phyloP scores from a whole-genome alignment of 1,284 basidiomycete species.

The Pisolithus thermaeus region DNA sequence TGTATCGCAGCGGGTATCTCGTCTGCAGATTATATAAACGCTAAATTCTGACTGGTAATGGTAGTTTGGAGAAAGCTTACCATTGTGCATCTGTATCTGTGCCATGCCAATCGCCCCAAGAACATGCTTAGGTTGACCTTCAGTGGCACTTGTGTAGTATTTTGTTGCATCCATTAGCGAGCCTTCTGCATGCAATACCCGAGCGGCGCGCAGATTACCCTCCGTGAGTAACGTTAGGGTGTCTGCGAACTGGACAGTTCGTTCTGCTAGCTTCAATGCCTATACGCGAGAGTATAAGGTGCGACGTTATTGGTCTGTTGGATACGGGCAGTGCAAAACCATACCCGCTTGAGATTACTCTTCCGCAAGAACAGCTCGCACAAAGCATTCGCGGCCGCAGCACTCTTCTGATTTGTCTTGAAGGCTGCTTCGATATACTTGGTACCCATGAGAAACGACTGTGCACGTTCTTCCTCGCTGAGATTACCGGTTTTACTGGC shows the following conservation, averaged over 20 bases:
- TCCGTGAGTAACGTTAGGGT: slow-evolving; percentile 75
- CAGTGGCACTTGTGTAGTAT: slow-evolving; percentile 71
- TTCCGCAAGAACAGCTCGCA: slow-evolving; percentile 72
- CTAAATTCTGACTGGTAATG: background rate
- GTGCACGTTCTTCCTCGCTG: slow-evolving; percentile 54
- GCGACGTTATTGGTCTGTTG: slow-evolving; percentile 1
- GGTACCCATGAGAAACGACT: slow-evolving; percentile 55
- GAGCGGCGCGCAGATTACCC: slow-evolving; percentile 72
- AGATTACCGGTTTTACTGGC: slow-evolving; percentile 62
- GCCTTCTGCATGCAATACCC: slow-evolving; percentile 71
- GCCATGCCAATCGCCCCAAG: slow-evolving; percentile 80
- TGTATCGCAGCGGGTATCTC: slow-evolving; percentile 79
- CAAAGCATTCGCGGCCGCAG: slow-evolving; percentile 72
- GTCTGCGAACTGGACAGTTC: slow-evolving; percentile 89
- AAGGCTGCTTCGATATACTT: slow-evolving; percentile 68
- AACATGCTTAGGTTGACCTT: slow-evolving; percentile 70
- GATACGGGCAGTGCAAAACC: background rate
- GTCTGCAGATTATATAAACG: slow-evolving; percentile 35
- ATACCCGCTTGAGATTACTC: slow-evolving; percentile 50
- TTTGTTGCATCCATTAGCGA: slow-evolving; percentile 57
- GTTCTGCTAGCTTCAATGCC: slow-evolving; percentile 88
- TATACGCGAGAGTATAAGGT: slow-evolving; percentile 26
- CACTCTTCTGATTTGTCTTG: slow-evolving; percentile 69
- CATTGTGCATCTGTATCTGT: slow-evolving; percentile 79
- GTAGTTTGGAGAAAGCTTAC: slow-evolving; percentile 36